phyloP scores from a whole-genome alignment of 108 stramenopile species.

The Stephanodiscus minutulus region DNA sequence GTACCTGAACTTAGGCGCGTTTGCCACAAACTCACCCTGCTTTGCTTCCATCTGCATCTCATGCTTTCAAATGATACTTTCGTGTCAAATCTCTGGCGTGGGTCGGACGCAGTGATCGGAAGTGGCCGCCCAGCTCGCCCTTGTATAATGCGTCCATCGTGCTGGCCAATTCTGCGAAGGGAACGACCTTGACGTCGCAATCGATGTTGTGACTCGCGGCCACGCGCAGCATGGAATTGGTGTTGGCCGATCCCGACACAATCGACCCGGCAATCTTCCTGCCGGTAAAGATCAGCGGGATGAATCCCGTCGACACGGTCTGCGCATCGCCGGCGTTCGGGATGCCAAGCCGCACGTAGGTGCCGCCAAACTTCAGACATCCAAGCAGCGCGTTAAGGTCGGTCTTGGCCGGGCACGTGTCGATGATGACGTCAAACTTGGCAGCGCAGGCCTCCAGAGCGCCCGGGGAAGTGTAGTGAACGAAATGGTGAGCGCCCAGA shows the following conservation, averaged over 20 bases:
- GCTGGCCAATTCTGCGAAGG: slow-evolving; percentile 12
- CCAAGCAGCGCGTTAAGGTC: slow-evolving; percentile 21
- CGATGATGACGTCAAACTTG: slow-evolving; percentile 33
- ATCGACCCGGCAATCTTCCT: slow-evolving; percentile 45
- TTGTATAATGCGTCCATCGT: slow-evolving; percentile 24
- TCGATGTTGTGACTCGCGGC: slow-evolving; percentile 14
- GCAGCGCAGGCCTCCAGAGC: slow-evolving; percentile 25
- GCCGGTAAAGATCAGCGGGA: slow-evolving; percentile 24
- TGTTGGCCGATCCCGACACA: slow-evolving; percentile 25
- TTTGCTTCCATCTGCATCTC: no score
- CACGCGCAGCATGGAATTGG: slow-evolving; percentile 26
- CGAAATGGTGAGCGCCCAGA: slow-evolving; percentile 26
- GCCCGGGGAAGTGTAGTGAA: slow-evolving; percentile 7
- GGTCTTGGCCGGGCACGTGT: slow-evolving; percentile 22
- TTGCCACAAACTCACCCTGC: no score
- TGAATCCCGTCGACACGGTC: slow-evolving; percentile 11
- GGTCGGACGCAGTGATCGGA: no score
- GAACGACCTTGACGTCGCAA: slow-evolving; percentile 31
- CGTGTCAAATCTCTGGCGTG: no score
- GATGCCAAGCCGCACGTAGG: slow-evolving; percentile 30
- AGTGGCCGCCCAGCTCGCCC: slow-evolving; percentile 12
- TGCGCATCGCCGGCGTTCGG: slow-evolving; percentile 17
- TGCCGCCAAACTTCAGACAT: slow-evolving; percentile 29
- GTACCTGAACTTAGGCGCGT: no score
- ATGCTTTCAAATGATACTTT: no score